phyloP scores from a whole-genome alignment of 352 stramenopile genomes.

The Phytophthora citricola region DNA sequence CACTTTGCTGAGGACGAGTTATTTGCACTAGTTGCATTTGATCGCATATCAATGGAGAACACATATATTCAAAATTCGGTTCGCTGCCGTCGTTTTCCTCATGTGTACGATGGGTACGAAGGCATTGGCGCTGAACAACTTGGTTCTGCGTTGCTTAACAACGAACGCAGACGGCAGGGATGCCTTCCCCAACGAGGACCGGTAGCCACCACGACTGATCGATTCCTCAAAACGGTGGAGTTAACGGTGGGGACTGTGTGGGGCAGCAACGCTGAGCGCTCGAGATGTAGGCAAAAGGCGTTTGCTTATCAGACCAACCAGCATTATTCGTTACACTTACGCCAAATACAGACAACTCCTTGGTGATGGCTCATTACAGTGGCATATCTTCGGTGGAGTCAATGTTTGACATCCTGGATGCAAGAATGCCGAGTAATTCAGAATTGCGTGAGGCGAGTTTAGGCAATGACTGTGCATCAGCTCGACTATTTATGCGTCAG shows the following conservation, averaged over 20 bases:
- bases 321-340: background rate
- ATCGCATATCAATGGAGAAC: background rate
- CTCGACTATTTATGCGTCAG: background rate
- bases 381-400: background rate
- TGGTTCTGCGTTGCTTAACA: background rate
- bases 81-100: background rate
- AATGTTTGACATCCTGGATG: background rate
- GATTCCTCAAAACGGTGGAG: background rate
- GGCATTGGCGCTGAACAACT: background rate
- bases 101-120: background rate
- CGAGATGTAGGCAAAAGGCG: background rate
- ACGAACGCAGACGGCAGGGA: background rate
- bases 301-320: background rate
- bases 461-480: background rate
- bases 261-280: background rate
- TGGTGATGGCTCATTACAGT: background rate
- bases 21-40: background rate
- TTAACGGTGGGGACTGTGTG: background rate
- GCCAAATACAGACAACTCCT: background rate
- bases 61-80: background rate
- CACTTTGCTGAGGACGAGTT: background rate
- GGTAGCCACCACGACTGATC: background rate
- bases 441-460: background rate
- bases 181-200: background rate
- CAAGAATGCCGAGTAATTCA: background rate